phyloP scores from a whole-genome alignment of 2,329 filamentous ascomycete genomes.

The Bipolaris oryzae region DNA sequence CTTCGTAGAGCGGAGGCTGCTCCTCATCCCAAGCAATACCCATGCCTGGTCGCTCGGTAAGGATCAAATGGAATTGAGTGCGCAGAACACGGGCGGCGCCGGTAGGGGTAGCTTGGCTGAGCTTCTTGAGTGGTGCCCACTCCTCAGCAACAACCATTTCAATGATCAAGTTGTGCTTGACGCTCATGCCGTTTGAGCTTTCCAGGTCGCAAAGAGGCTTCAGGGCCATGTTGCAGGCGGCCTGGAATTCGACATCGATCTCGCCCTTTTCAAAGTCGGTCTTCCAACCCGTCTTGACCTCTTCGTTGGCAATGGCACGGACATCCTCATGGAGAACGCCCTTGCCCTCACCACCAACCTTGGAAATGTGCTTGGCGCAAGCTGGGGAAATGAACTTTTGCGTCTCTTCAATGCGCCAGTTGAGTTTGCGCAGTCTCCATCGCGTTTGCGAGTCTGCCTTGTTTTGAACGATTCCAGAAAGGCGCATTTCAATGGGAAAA shows the following conservation, averaged over 20 bases:
- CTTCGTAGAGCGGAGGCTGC: conserved; percentile 89
- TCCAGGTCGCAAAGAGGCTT: conserved; percentile 80
- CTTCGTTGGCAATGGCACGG: conserved; percentile 78
- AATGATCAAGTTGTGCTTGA: conserved; percentile 84
- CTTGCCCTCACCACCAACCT: conserved; percentile 69
- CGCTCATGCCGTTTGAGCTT: conserved; percentile 73
- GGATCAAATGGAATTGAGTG: conserved; percentile 83
- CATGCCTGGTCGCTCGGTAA: conserved; percentile 84
- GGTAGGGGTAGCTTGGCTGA: conserved; percentile 79
- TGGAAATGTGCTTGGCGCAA: conserved; percentile 75
- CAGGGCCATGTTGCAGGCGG: conserved; percentile 64
- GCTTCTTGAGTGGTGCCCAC: conserved; percentile 72
- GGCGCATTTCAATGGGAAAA: conserved; percentile 77
- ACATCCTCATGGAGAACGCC: conserved; percentile 75
- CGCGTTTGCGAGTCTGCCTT: conserved; percentile 73
- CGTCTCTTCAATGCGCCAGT: conserved; percentile 91
- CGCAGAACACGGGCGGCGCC: conserved; percentile 88
- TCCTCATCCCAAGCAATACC: conserved; percentile 98
- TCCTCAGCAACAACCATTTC: conserved; percentile 96
- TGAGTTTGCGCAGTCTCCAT: conserved; percentile 89
- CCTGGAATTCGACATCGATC: conserved; percentile 80
- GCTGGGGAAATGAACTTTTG: conserved; percentile 79
- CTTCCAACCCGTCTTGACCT: conserved; percentile 90
- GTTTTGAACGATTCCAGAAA: conserved; percentile 81
- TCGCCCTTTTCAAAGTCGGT: conserved; percentile 74